Base-by-base conservation (phyloP, 176 grass and related monocot genomes). In the Carex scoparia region DNA sequence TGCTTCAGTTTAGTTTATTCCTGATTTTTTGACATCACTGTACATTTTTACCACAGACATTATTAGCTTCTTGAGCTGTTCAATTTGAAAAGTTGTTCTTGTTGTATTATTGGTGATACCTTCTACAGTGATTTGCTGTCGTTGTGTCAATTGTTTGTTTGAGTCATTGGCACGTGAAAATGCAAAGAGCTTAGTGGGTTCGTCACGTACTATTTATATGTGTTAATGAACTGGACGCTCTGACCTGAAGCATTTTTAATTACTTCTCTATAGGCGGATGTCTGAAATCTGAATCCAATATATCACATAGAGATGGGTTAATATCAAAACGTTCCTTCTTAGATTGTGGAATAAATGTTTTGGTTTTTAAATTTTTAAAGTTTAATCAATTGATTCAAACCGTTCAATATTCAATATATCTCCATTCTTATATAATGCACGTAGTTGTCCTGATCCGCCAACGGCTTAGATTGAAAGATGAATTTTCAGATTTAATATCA, bases 21-120 rank as follows among this genome's bases (percentile, higher is more conserved):
- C 33, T 55, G 81, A 83, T 56, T 83, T 83, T 83, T 83, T 67
- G 42, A 64, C 61, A 82, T 46, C 61, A 49, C 60, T 69, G 62
- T 83, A 53, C 15, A 83, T 83, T 53, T 63, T 65, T 67, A 83
- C 44, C 65, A 69, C 59, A 83, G 80, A 38, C 38, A 40, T 40
- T 35, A 65, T 53, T 67, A 54, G 81, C 38, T 81, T 81, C 57
- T 44, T 81, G 57, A 81, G 79, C 79, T 59, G 28, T 28, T 81
- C 61, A 32, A 28, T 55, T 69, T 68, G 63, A 69, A 68, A 62
- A 64, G 18, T 2, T 62, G 58, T 78, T 78, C 35, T 33, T 38
- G 16, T 65, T 54, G 76, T 66, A 65, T 46, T 79, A 78, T 56
- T 78, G 51, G 51, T 32, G 5, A 78, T 28, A 33, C 9, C 16